Conservation (phyloP, 1,139 yeast species). For the Nadsonia commutata region DNA sequence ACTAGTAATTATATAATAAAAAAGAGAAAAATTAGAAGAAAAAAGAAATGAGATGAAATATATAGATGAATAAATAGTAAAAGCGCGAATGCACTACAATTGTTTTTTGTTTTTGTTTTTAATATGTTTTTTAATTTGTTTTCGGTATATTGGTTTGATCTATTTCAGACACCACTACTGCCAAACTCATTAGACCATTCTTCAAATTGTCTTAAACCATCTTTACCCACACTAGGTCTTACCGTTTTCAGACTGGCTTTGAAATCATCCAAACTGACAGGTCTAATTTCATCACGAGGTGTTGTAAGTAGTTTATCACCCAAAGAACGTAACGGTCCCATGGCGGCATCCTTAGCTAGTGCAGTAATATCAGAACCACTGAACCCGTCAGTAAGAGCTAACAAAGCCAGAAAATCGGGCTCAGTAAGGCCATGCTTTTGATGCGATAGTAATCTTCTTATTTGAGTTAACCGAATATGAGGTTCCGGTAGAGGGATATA, state of each 20-base stretch:
- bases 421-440: constrained; percentile 58
- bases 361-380: constrained; percentile 95
- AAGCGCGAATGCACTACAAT: too few species aligned
- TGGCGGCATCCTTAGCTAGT: constrained; percentile 92
- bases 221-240: constrained; percentile 81
- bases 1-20: too few species aligned
- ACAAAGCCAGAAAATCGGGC: constrained; percentile 44
- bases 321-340: constrained; percentile 87
- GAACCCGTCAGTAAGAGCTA: constrained; percentile 59
- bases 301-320: constrained; percentile 82
- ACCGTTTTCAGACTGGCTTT: constrained; percentile 64
- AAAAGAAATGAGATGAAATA: too few species aligned
- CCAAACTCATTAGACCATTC: constrained; percentile 89
- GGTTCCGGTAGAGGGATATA: constrained; percentile 90
- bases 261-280: constrained; percentile 67
- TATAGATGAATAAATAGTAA: too few species aligned
- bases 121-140: too few species aligned
- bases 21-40: too few species aligned
- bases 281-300: constrained; percentile 73
- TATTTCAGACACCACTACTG: constrained; percentile 73
- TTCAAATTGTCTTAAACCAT: constrained; percentile 66
- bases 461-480: constrained; percentile 64
- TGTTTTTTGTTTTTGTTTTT: too few species aligned
- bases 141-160: too few species aligned
- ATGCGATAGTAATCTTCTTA: constrained; percentile 50